A percentile compares a stretch with the other conserved stretches of the same genome.
phyloP scores from a whole-genome alignment of 1,284 basidiomycete genomes.

The Porogramme epimiltina region DNA sequence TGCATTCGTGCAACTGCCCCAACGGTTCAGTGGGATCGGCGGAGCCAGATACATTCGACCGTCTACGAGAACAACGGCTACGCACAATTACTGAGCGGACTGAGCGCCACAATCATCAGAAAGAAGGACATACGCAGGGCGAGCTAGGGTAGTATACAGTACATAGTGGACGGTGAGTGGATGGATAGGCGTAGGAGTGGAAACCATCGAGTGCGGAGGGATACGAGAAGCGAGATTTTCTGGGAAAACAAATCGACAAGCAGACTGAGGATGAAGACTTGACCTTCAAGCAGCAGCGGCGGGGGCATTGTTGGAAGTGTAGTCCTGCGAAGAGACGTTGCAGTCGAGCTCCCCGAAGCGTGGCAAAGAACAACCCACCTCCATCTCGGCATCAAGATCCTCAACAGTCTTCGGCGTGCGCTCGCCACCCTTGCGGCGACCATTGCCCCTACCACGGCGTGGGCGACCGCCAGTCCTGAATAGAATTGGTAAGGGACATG shows the following conservation, averaged over 20 bases:
- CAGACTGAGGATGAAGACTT: neutral
- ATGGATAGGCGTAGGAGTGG: neutral
- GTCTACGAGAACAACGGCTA: constrained; percentile 15
- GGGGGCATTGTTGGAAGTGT: constrained; percentile 56
- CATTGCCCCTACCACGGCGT: constrained; percentile 51
- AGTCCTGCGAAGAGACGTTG: constrained; percentile 48
- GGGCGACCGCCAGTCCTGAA: constrained; percentile 41
- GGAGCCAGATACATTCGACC: constrained; percentile 13
- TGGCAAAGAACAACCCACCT: constrained; percentile 49
- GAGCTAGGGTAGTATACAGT: constrained; percentile 21
- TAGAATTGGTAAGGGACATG: neutral
- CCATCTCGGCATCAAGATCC: constrained; percentile 84
- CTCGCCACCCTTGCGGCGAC: constrained; percentile 65
- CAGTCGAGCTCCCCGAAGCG: constrained; percentile 1
- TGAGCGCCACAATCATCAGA: constrained; percentile 7
- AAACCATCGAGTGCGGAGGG: constrained; percentile 5
- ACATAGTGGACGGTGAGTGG: constrained; percentile 15
- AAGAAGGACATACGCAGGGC: constrained; percentile 14
- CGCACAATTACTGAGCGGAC: constrained; percentile 12
- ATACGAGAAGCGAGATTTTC: constrained; percentile 4
- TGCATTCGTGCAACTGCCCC: no score
- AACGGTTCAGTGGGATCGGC: no score
- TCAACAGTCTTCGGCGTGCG: constrained; percentile 68
- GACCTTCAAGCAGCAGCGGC: constrained; percentile 25
- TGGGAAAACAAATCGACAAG: neutral